A percentile compares a stretch with the other conserved stretches of the same genome.
These are phyloP conservation scores for Dujonia santamariae DNA, from an alignment of 1,139 yeast species.

Conservation along the genomic window DNA sequence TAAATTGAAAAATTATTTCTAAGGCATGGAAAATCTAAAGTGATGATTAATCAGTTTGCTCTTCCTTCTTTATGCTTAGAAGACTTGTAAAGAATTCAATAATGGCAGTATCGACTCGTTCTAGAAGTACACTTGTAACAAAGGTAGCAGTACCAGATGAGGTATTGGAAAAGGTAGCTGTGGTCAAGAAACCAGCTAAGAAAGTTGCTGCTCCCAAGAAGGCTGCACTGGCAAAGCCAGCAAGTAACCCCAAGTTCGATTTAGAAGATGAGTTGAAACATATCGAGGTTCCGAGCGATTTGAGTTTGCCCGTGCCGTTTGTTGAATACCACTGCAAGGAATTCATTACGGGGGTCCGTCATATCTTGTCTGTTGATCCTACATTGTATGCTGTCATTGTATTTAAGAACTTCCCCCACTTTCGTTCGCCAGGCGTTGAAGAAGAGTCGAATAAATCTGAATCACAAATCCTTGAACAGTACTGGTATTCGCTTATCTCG, in stretches of 20 bases:
- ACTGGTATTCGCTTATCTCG: slow-evolving; percentile 38
- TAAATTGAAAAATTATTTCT: no score
- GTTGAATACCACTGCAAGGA: slow-evolving; percentile 38
- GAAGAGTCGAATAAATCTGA: slow-evolving; percentile 12
- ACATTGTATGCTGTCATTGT: slow-evolving; percentile 33
- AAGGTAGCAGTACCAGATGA: not conserved
- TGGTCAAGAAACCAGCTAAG: not conserved
- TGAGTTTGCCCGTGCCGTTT: slow-evolving; percentile 39
- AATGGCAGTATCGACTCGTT: not conserved
- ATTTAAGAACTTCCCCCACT: slow-evolving; percentile 29
- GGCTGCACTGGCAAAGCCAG: not conserved
- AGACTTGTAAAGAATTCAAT: not conserved
- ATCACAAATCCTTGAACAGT: slow-evolving; percentile 30
- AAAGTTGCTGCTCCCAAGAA: slow-evolving; percentile 1
- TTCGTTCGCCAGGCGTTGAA: slow-evolving; percentile 12
- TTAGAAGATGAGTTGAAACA: slow-evolving; percentile 29
- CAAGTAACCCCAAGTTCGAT: slow-evolving; percentile 9
- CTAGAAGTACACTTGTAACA: not conserved
- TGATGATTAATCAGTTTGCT: no score
- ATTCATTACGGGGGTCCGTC: slow-evolving; percentile 42
- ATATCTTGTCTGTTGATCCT: slow-evolving; percentile 43
- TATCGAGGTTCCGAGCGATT: slow-evolving; percentile 23
- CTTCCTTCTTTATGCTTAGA: not conserved
- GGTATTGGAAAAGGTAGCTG: not conserved
- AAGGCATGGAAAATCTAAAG: no score